A percentile compares a stretch with the other conserved stretches of the same genome.
phyloP scores from a whole-genome alignment of 208 protist genomes.

The Acanthamoeba lenticulata region DNA sequence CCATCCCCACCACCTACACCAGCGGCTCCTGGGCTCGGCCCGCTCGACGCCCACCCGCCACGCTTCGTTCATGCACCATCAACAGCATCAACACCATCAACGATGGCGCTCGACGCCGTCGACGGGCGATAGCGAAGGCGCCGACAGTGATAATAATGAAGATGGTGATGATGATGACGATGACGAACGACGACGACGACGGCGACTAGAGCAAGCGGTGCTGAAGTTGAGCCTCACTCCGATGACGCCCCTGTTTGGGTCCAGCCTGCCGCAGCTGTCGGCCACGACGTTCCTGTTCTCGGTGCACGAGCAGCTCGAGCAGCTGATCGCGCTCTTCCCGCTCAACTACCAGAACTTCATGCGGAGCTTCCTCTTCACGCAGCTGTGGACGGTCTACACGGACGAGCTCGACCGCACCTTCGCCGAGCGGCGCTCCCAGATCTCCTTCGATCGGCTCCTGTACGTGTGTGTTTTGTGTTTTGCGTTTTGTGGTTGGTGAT shows the following conservation, averaged over 20 bases:
- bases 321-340: constrained; percentile 39
- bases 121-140: not conserved
- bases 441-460: constrained; percentile 6
- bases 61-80: too few relatives aligned
- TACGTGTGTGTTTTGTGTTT: not conserved
- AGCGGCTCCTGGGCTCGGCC: not conserved
- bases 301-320: not conserved
- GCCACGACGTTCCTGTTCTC: constrained; percentile 2
- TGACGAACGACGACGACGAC: not conserved
- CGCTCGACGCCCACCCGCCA: not conserved
- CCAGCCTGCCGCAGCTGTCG: constrained; percentile 7
- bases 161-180: not conserved
- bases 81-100: not conserved
- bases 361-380: constrained; percentile 52
- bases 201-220: not conserved
- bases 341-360: constrained; percentile 50
- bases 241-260: constrained; percentile 4
- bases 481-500: not conserved
- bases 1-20: not conserved
- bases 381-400: constrained; percentile 31
- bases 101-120: not conserved
- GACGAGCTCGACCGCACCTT: constrained; percentile 36
- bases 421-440: not conserved
- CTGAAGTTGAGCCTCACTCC: not conserved
- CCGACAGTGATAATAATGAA: not conserved